A percentile compares a stretch with the other conserved stretches of the same genome.
Conservation (phyloP, 495 filamentous ascomycete species). For the Melanomma pulvis-pyrius region DNA sequence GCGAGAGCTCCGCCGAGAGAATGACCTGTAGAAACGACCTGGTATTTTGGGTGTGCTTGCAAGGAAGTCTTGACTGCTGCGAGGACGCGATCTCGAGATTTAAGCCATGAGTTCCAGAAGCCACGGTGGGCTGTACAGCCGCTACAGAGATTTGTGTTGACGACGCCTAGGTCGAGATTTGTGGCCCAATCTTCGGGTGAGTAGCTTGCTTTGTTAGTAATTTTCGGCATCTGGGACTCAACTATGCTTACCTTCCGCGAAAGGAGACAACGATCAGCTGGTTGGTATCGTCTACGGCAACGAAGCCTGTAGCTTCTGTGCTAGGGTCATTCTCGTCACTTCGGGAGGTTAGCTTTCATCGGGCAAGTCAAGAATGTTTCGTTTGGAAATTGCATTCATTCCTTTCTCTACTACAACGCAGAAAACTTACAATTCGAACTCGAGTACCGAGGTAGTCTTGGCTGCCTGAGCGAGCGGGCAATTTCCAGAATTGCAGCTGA, state of each 20-base stretch:
- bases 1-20: constrained; percentile 70
- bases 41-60: constrained; percentile 53
- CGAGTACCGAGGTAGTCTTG: constrained; percentile 56
- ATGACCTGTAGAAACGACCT: constrained; percentile 65
- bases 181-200: constrained; percentile 67
- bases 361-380: background rate
- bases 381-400: background rate
- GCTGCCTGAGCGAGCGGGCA: constrained; percentile 65
- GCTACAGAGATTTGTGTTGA: constrained; percentile 51
- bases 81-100: constrained; percentile 50
- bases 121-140: constrained; percentile 60
- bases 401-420: background rate
- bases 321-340: constrained; percentile 28
- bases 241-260: constrained; percentile 56
- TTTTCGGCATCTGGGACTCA: constrained; percentile 32
- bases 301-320: constrained; percentile 68
- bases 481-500: constrained; percentile 57
- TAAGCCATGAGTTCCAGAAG: constrained; percentile 59
- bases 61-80: constrained; percentile 47
- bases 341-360: background rate
- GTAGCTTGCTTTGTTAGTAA: background rate
- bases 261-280: constrained; percentile 67
- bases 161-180: constrained; percentile 54
- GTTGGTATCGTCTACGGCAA: constrained; percentile 67
- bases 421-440: constrained; percentile 63